Evolutionary conservation across 352 stramenopile genomes (phyloP).

Genomic region (Globisporangium rhizosaccharum): DNA sequence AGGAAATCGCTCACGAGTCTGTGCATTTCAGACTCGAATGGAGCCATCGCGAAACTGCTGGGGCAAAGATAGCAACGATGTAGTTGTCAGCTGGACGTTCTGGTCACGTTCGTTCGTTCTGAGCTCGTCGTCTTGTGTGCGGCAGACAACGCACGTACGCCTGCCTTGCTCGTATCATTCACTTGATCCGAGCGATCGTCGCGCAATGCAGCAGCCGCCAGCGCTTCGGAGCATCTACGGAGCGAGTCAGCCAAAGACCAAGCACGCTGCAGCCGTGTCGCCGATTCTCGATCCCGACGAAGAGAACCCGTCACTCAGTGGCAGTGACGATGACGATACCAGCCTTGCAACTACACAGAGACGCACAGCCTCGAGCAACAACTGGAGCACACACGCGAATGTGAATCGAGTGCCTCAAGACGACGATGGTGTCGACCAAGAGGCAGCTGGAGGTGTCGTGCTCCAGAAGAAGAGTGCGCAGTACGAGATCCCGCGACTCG

Average conservation of each 20-base stretch:
- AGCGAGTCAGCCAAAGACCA: constrained; percentile 29
- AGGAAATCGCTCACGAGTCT: no score
- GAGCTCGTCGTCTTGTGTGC: no score
- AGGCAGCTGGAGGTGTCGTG: no score
- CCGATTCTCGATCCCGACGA: constrained; percentile 40
- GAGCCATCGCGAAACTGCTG: no score
- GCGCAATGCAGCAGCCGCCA: constrained; percentile 17
- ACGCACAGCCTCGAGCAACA: constrained; percentile 5
- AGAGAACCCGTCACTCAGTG: not conserved
- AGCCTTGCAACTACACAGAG: no score
- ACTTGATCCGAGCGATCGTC: no score
- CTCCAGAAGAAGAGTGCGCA: constrained; percentile 13
- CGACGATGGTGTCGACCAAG: constrained; percentile 3
- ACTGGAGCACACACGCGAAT: constrained; percentile 1
- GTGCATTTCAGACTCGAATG: no score
- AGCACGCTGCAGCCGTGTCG: constrained; percentile 43
- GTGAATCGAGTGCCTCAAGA: constrained; percentile 12
- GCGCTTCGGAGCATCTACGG: constrained; percentile 38
- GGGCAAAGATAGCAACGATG: no score
- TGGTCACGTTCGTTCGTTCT: no score
- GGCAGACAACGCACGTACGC: no score
- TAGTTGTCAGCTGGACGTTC: no score
- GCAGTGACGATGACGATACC: constrained; percentile 14
- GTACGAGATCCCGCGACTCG: constrained; percentile 7
- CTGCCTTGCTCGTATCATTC: no score